A percentile compares a stretch with the other conserved stretches of the same genome.
Conservation (phyloP, 306 rosid genomes). For the Delonix regia region DNA sequence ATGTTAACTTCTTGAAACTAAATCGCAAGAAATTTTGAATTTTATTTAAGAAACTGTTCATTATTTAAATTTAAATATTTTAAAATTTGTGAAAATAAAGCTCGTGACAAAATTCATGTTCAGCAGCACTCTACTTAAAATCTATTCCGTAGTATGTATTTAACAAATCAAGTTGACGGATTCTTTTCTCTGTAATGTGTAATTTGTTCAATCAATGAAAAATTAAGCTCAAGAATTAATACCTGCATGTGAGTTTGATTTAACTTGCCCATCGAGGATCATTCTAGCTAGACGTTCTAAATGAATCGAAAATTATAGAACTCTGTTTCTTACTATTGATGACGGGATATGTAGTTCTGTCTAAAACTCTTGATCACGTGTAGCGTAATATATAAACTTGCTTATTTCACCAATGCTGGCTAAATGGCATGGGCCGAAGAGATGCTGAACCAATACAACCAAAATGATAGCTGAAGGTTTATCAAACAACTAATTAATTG, state of each 20-base stretch:
- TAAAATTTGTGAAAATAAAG: neutral
- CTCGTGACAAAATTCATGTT: neutral
- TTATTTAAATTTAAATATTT: neutral
- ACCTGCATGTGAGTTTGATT: neutral
- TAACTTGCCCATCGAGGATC: neutral
- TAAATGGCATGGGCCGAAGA: neutral
- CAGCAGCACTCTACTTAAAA: neutral
- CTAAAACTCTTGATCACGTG: too few relatives aligned
- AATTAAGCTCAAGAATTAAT: neutral
- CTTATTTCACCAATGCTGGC: too few relatives aligned
- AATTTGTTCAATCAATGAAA: neutral
- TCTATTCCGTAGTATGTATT: too few relatives aligned
- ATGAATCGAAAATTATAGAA: neutral
- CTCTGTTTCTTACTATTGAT: neutral
- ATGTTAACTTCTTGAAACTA: too few relatives aligned
- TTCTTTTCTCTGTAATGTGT: too few relatives aligned
- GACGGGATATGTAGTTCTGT: neutral
- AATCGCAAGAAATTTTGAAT: neutral
- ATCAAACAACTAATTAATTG: neutral
- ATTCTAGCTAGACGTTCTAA: neutral
- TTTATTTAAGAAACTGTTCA: neutral
- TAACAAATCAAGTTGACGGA: too few relatives aligned
- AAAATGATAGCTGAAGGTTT: neutral
- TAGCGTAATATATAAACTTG: too few relatives aligned
- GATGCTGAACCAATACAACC: neutral